phyloP scores from a whole-genome alignment of 495 filamentous ascomycete species.

The Aspergillus hancockii region DNA sequence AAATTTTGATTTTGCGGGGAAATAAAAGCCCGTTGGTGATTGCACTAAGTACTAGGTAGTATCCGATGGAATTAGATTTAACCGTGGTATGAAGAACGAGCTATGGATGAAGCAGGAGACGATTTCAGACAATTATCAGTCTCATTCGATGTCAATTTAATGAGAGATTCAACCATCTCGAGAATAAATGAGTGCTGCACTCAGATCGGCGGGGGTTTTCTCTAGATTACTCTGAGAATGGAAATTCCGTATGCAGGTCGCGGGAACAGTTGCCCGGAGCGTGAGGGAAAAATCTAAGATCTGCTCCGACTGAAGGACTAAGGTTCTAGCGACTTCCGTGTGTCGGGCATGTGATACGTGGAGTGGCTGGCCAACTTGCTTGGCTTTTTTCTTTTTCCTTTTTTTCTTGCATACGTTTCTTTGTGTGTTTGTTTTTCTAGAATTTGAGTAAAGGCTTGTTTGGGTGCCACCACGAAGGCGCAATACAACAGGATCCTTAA shows the following conservation, averaged over 20 bases:
- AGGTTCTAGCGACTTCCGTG: neutral
- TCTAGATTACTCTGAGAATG: neutral
- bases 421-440: neutral
- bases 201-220: no score
- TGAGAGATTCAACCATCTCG: no score
- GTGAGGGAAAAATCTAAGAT: neutral
- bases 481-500: no score
- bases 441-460: no score
- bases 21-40: neutral
- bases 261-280: neutral
- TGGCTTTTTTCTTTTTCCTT: neutral
- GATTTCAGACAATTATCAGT: no score
- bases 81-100: neutral
- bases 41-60: neutral
- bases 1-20: neutral
- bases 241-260: neutral
- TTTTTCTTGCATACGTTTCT: neutral
- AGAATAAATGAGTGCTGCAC: no score
- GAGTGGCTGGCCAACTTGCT: no score
- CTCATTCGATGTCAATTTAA: no score
- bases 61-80: no score
- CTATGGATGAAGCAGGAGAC: no score
- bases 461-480: no score
- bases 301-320: neutral
- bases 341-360: constrained; percentile 1